Evolutionary conservation across 352 stramenopile species (phyloP).

Genomic region (Globisporangium emineosum): DNA sequence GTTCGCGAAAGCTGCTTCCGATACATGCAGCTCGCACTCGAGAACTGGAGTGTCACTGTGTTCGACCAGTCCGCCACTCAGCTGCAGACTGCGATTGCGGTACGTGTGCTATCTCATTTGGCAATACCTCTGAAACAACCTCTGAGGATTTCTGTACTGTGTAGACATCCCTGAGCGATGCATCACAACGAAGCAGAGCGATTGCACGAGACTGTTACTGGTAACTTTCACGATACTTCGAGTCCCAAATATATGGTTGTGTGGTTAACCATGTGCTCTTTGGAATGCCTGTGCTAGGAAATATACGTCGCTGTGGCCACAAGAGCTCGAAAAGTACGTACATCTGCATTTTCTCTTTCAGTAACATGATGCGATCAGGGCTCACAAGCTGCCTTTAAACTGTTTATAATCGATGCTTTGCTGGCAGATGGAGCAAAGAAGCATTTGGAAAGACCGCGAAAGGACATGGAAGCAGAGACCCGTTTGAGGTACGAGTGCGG

Average conservation of each 20-base stretch:
- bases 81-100: slow-evolving; percentile 37
- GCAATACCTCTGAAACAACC: not conserved
- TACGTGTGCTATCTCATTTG: slow-evolving; percentile 7
- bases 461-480: slow-evolving; percentile 28
- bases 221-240: slow-evolving; percentile 14
- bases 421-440: slow-evolving; percentile 58
- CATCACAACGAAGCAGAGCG: slow-evolving; percentile 54
- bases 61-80: slow-evolving; percentile 43
- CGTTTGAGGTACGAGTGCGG: slow-evolving; percentile 30
- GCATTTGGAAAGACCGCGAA: slow-evolving; percentile 50
- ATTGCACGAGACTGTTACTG: slow-evolving; percentile 60
- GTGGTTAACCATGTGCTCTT: not conserved
- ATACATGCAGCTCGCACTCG: slow-evolving; percentile 43
- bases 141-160: not conserved
- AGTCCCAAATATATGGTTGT: not conserved
- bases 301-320: slow-evolving; percentile 42
- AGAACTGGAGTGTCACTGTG: slow-evolving; percentile 30
- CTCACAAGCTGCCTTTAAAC: not conserved
- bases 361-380: not conserved
- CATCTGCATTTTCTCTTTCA: not conserved
- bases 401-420: slow-evolving; percentile 36
- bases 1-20: slow-evolving; percentile 60
- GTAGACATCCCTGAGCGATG: slow-evolving; percentile 44
- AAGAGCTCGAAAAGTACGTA: slow-evolving; percentile 38
- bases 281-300: slow-evolving; percentile 25